These are phyloP conservation scores for Cryphonectria nitschkei DNA, from an alignment of 2,329 filamentous ascomycete genomes.

Conservation along the genomic window DNA sequence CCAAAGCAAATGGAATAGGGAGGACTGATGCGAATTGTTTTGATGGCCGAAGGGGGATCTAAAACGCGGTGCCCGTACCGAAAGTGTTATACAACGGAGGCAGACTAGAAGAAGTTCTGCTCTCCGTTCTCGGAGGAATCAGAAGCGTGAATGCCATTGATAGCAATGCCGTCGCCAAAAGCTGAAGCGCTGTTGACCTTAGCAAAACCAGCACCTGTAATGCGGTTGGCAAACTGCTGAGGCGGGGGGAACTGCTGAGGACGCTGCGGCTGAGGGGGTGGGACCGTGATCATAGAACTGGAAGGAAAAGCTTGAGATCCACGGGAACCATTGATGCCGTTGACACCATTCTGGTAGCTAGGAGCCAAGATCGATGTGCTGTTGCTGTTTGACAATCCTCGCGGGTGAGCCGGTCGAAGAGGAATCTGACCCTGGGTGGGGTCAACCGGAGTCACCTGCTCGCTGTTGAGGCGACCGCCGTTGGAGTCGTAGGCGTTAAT, in stretches of 20 bases:
- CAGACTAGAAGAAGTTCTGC: conserved; percentile 35
- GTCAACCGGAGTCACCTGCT: conserved; percentile 57
- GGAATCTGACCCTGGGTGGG: conserved; percentile 58
- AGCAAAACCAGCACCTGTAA: conserved; percentile 15
- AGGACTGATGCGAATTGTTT: conserved; percentile 20
- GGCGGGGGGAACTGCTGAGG: conserved; percentile 26
- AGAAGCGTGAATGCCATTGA: conserved; percentile 33
- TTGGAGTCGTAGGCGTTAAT: conserved; percentile 64
- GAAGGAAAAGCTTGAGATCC: conserved; percentile 30
- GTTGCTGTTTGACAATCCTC: conserved; percentile 44
- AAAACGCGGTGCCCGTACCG: conserved; percentile 25
- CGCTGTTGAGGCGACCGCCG: conserved; percentile 44
- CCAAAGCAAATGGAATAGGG: conserved; percentile 11
- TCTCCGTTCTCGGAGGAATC: conserved; percentile 28
- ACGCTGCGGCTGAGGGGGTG: conserved; percentile 33
- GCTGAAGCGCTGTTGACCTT: conserved; percentile 22
- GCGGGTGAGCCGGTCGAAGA: conserved; percentile 48
- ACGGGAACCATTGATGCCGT: conserved; percentile 36
- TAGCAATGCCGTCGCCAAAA: conserved; percentile 12
- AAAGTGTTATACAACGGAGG: conserved; percentile 28
- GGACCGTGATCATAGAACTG: conserved; percentile 30
- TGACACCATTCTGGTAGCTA: conserved; percentile 38
- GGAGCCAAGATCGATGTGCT: conserved; percentile 42
- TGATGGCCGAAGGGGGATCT: conserved; percentile 26
- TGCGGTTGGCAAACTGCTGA: conserved; percentile 25